phyloP scores from a whole-genome alignment of 1,139 yeast species.

The Saccharomyces pastorianus region DNA sequence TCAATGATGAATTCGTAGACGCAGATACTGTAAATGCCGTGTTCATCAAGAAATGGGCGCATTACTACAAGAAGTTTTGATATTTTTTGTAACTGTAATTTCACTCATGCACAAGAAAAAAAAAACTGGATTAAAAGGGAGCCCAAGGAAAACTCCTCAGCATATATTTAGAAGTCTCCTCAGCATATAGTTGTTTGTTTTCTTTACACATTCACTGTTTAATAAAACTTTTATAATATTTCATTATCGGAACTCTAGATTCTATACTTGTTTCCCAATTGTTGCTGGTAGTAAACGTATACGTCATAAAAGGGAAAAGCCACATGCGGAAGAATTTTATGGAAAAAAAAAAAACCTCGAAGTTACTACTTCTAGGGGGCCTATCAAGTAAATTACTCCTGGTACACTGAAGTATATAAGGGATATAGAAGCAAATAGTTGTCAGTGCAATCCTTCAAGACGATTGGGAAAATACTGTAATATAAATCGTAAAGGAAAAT shows the following conservation, averaged over 20 bases:
- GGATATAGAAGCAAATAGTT: neutral
- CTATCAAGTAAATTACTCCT: neutral
- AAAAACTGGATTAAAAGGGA: neutral
- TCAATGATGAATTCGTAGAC: conserved; percentile 21
- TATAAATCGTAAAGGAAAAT: neutral
- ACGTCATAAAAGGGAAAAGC: neutral
- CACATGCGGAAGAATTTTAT: neutral
- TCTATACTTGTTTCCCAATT: neutral
- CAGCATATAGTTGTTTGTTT: neutral
- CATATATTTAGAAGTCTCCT: neutral
- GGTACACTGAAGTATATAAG: neutral
- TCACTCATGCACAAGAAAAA: neutral
- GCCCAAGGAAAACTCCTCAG: neutral
- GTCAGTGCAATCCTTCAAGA: neutral
- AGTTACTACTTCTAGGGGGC: neutral
- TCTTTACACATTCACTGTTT: neutral
- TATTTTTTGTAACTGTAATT: neutral
- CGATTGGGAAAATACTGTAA: neutral
- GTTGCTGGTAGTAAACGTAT: neutral
- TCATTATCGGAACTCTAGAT: neutral
- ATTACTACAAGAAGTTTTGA: conserved; percentile 29
- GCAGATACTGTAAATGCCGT: conserved; percentile 16
- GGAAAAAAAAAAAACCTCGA: neutral
- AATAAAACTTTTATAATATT: neutral
- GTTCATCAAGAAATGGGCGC: conserved; percentile 29